phyloP scores from a whole-genome alignment of 192 early-diverging fungal species.

The Rhizophagus sp. region DNA sequence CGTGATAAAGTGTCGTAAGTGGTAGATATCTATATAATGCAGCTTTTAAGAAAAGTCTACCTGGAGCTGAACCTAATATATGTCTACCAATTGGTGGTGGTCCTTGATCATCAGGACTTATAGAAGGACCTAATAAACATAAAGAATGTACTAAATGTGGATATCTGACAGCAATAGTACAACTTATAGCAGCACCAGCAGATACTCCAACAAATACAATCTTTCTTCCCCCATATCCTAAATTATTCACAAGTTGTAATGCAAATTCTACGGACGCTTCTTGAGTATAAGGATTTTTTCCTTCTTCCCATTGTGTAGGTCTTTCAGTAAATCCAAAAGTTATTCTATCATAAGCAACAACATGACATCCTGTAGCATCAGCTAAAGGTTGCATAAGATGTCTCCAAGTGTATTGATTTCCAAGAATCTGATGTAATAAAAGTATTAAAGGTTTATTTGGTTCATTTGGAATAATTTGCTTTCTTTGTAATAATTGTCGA shows the following conservation, averaged over 20 bases:
- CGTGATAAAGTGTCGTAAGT: constrained; percentile 1
- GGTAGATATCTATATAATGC: background rate
- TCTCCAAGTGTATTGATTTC: constrained; percentile 24
- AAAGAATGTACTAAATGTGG: background rate
- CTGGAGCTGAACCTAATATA: constrained; percentile 17
- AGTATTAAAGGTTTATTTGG: constrained; percentile 21
- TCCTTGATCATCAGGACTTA: constrained; percentile 17
- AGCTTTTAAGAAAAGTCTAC: constrained; percentile 6
- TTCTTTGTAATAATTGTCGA: background rate
- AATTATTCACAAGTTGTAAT: background rate
- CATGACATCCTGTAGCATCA: constrained; percentile 22
- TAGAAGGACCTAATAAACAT: background rate
- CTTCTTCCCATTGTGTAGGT: constrained; percentile 9
- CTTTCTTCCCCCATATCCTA: constrained; percentile 6
- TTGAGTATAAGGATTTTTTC: constrained; percentile 25
- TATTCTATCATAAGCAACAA: constrained; percentile 28
- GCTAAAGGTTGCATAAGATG: constrained; percentile 19
- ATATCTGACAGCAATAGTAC: background rate
- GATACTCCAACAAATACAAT: constrained; percentile 17
- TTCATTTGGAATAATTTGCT: background rate
- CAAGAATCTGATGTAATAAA: constrained; percentile 23
- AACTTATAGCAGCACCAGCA: background rate
- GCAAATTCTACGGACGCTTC: background rate
- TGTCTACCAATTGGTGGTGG: constrained; percentile 12
- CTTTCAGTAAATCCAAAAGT: constrained; percentile 28